These are phyloP conservation scores for Rubroshorea leprosula DNA, from an alignment of 345 rosid species.

Conservation along the genomic window DNA sequence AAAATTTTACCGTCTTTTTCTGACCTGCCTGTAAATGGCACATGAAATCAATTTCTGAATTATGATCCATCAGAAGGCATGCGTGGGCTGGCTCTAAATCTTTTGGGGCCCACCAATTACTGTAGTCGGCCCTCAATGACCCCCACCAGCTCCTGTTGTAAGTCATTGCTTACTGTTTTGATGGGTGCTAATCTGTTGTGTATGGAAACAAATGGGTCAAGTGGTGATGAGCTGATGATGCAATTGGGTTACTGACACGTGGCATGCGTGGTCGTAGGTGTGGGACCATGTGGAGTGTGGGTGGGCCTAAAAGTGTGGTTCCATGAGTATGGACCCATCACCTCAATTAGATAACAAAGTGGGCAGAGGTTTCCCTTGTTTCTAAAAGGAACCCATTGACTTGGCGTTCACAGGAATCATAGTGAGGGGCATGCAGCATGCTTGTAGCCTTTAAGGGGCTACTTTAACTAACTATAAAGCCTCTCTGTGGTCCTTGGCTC, in stretches of 20 bases:
- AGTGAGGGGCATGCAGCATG: too few relatives aligned
- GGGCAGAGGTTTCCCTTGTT: background rate
- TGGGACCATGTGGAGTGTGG: conserved; percentile 8
- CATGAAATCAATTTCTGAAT: conserved; percentile 16
- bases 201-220: background rate
- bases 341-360: background rate
- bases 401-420: background rate
- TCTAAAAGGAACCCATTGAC: background rate
- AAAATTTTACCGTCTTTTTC: too few relatives aligned
- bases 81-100: background rate
- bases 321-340: too few relatives aligned
- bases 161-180: background rate
- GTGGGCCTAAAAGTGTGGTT: background rate
- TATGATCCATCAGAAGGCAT: conserved; percentile 1
- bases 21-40: conserved; percentile 16
- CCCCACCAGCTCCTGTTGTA: background rate
- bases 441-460: too few relatives aligned
- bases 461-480: too few relatives aligned
- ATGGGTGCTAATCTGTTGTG: background rate
- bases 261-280: background rate
- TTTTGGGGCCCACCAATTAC: background rate
- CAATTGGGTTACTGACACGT: conserved; percentile 19
- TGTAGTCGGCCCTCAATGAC: too few relatives aligned
- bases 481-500: too few relatives aligned
- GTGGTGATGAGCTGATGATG: conserved; percentile 11